A percentile compares a stretch with the other conserved stretches of the same genome.
These are phyloP conservation scores for Fragaria vesca DNA, from an alignment of 306 rosid species.

Conservation along the genomic window DNA sequence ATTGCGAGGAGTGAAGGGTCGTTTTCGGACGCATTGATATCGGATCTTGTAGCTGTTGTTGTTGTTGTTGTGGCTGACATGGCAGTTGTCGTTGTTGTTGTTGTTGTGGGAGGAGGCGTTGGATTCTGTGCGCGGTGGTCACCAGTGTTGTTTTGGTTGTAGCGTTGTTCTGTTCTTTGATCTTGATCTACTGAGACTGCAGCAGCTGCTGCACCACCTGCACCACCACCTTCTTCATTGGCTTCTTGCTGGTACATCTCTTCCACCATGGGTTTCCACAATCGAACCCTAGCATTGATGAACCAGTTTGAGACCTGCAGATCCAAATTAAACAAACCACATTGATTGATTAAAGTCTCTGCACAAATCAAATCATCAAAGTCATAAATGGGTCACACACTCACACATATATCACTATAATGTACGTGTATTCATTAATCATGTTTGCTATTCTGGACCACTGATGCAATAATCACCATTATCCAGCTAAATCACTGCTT, in stretches of 20 bases:
- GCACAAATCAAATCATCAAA: slow-evolving; percentile 3
- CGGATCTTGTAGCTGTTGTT: slow-evolving; percentile 49
- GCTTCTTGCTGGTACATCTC: slow-evolving; percentile 97
- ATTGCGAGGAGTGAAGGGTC: slow-evolving; percentile 68
- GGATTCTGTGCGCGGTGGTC: slow-evolving; percentile 61
- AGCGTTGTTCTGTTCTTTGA: slow-evolving; percentile 28
- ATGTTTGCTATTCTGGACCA: not conserved
- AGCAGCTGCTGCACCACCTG: slow-evolving; percentile 20
- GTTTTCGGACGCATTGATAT: slow-evolving; percentile 58
- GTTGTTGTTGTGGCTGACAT: slow-evolving; percentile 27
- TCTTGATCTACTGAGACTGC: slow-evolving; percentile 23
- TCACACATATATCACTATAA: not conserved
- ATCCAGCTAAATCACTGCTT: not conserved
- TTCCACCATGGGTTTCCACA: slow-evolving; percentile 99
- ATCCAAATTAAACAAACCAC: not conserved
- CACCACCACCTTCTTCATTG: slow-evolving; percentile 46
- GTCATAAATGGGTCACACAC: not conserved
- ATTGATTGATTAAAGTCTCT: not conserved
- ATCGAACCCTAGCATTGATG: slow-evolving; percentile 98
- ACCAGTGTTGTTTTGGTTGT: slow-evolving; percentile 27
- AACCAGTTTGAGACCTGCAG: slow-evolving; percentile 97
- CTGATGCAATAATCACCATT: not conserved
- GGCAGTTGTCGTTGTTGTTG: slow-evolving; percentile 6
- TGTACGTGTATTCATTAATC: not conserved
- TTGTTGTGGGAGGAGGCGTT: slow-evolving; percentile 24